Conservation (phyloP, 2,329 filamentous ascomycete species). For the Colletotrichum sp. region DNA sequence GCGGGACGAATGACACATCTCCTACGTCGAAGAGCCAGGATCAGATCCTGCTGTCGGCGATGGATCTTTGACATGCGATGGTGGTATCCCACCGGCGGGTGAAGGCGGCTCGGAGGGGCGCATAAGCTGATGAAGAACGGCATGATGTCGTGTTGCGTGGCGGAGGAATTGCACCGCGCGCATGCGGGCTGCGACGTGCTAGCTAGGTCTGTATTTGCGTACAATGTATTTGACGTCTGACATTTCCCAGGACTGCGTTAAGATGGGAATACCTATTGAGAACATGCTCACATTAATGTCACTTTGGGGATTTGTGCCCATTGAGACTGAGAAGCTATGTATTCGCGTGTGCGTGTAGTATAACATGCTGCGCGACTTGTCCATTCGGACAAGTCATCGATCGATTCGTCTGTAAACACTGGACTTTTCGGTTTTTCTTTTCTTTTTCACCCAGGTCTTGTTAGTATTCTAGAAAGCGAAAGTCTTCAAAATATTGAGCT, state of each 20-base stretch:
- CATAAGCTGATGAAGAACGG: neutral
- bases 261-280: neutral
- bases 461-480: too few relatives aligned
- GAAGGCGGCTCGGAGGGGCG: neutral
- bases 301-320: neutral
- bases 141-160: neutral
- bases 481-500: too few relatives aligned
- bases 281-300: too few relatives aligned
- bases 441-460: too few relatives aligned
- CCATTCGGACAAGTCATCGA: neutral
- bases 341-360: neutral
- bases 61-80: neutral
- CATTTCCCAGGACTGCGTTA: neutral
- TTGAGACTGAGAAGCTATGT: rapidly evolving
- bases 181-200: neutral
- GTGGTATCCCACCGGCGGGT: neutral
- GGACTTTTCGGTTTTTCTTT: too few relatives aligned
- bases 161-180: neutral
- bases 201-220: neutral
- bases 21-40: neutral
- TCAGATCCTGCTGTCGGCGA: neutral
- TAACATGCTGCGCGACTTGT: neutral
- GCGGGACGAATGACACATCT: neutral
- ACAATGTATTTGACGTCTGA: neutral
- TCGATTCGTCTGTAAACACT: neutral